Base-by-base conservation (phyloP, 75 land plant species). In the Pinus taeda region DNA sequence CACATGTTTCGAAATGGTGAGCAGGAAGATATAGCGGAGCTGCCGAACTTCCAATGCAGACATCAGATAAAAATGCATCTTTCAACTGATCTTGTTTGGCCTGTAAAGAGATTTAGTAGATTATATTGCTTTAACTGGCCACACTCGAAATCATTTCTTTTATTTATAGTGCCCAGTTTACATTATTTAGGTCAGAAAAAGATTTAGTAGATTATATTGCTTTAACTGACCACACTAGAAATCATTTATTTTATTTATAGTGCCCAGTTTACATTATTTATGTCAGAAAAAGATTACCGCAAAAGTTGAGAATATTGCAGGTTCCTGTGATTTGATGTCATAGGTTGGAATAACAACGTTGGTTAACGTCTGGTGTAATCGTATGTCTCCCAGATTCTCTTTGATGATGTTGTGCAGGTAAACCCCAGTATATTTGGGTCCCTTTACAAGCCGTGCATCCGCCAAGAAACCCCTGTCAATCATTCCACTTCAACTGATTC, bases 21-120 rank as follows among this genome's bases (percentile, higher is more conserved):
- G 85, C 70, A 13, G 86, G 85, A 14, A 85, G 74, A 60, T 83
- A 85, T 3, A 77, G 78, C 15, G 86, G 86, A 39, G 86, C 86
- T n/a, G 86, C 86, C 8, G 86, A 83, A 4, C 85, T 83, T 0
- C 81, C 86, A 17, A 75, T 75, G 67, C 71, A 59, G 2, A 75
- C 18, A 75, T 75, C 71, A 20, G 29, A n/a, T 11, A 75, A 37
- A n/a, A 33, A 36, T 75, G 77, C 45, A 60, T 75, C 37, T 33
- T 75, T 75, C 24, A 13, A 9, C 24, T 22, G 14, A 3, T 77
- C 74, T 26, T 11, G 8, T 53, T 70, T 77, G 11, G 74, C 57
- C 78, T 77, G 75, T 15, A 53, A 22, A 65, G 71, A 13, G 1
- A 18, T 60, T 60, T 45, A 7, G 53, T 49, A 49, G 1, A 49